Percentiles rank a stretch among this genome's conserved stretches.
Conservation (phyloP, 2,329 filamentous ascomycete species). For the Thelonectria rubi region DNA sequence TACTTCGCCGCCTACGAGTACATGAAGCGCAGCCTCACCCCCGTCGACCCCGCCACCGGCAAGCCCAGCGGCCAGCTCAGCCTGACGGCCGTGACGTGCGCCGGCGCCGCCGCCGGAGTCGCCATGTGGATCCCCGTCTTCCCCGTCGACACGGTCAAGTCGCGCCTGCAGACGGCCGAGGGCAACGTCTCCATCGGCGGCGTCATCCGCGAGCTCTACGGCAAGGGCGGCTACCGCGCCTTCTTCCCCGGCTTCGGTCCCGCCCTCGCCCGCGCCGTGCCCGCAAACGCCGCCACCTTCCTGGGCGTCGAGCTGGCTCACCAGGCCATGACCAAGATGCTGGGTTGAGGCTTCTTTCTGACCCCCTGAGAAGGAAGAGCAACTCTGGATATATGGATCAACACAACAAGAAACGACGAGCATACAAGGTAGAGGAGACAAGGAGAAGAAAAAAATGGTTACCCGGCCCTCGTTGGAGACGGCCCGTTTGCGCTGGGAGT, state of each 20-base stretch:
- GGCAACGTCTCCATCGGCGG: conserved; percentile 82
- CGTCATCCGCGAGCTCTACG: conserved; percentile 85
- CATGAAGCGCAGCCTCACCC: conserved; percentile 88
- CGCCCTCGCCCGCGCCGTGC: conserved; percentile 89
- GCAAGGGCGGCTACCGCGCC: conserved; percentile 81
- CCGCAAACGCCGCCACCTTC: conserved; percentile 96
- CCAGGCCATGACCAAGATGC: conserved; percentile 80
- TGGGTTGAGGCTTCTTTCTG: conserved; percentile 55
- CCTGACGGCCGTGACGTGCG: conserved; percentile 82
- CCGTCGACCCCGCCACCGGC: conserved; percentile 77
- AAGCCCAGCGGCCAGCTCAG: conserved; percentile 80
- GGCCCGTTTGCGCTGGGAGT: neutral
- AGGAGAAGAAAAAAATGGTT: neutral
- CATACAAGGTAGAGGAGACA: neutral
- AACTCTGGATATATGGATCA: too few relatives aligned
- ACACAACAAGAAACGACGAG: neutral
- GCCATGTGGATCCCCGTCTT: conserved; percentile 99
- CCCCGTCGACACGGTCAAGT: conserved; percentile 97
- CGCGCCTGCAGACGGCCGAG: conserved; percentile 88
- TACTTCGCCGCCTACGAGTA: conserved; percentile 99
- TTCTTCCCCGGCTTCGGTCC: conserved; percentile 98
- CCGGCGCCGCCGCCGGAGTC: conserved; percentile 89
- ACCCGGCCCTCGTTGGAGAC: neutral
- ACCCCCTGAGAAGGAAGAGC: neutral
- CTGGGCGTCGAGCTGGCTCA: conserved; percentile 85